Evolutionary conservation across 768 basidiomycete genomes (phyloP), one percentile per base, ranked within the genome.

Genomic region (Leccinum broughii): DNA sequence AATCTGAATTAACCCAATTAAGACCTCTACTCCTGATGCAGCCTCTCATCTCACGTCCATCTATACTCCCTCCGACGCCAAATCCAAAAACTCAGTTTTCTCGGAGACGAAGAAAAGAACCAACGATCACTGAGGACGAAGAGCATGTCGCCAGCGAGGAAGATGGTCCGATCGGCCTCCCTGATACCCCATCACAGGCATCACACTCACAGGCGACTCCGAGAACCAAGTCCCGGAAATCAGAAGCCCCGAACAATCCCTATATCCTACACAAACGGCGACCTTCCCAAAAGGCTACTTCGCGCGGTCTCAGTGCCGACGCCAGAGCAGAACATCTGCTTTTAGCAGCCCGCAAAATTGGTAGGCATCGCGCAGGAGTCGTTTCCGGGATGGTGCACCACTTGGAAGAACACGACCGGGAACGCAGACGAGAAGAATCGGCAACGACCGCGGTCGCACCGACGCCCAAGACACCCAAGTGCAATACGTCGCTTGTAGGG

Each of bases 281-380:
- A 54, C 52, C 58, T 30, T 66, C 69, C 34, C 72, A 73, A 55
- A 69, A 74, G 59, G 51, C 55, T 48, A 6, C 66, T 1, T 69
- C 69, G 5, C 66, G 66, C 37, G 69, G 81, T 44, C 59, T 82
- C 49, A 70, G 80, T 62, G 75, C 86, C 2, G 90, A 92, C 62
- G 90, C 90, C 4, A 82, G 87, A 51, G 78, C 81, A 0, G 90
- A 92, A 65, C 89, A 89, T 65, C 74, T 91, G 11, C 77, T 92
- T 2, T 75, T 89, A 13, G 90, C 90, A 3, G 86, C 88, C 9
- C 82, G 88, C n/a, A 85, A 77, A 56, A 78, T 90, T 4, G 89
- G 89, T 4, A 81, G 83, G 34, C 79, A 84, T 56, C 82, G 89
- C 8, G 82, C 85, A 1, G 80, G 80, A 4, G 68, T 83, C n/a